Evolutionary conservation across 208 protist species (phyloP).

Genomic region (Wallacemonas sp.): DNA sequence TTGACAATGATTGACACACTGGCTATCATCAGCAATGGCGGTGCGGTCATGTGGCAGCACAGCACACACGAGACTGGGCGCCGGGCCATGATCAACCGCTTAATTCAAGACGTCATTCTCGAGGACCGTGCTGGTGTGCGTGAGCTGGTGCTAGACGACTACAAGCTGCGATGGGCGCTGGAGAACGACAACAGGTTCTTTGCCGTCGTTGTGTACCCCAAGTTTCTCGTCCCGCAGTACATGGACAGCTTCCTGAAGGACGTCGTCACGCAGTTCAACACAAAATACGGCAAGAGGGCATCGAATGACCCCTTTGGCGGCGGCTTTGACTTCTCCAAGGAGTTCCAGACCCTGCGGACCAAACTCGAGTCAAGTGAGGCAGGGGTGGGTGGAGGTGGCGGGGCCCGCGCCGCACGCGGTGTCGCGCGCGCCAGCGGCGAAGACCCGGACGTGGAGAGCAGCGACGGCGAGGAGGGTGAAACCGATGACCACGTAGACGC

Average conservation of each 20-base stretch:
- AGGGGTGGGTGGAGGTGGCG: conserved; percentile 26
- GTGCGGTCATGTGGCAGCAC: conserved; percentile 92
- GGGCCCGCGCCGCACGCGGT: background rate
- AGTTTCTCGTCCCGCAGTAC: conserved; percentile 85
- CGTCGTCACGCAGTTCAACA: conserved; percentile 74
- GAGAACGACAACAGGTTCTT: conserved; percentile 94
- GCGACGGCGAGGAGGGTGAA: conserved; percentile 5
- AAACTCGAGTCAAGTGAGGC: conserved; percentile 58
- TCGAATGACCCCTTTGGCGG: background rate
- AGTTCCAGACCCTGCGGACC: conserved; percentile 41
- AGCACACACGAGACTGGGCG: conserved; percentile 50
- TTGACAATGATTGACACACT: conserved; percentile 97
- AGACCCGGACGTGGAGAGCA: background rate
- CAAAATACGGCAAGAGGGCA: conserved; percentile 43
- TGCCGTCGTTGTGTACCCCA: conserved; percentile 92
- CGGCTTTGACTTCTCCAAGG: conserved; percentile 54
- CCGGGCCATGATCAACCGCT: conserved; percentile 86
- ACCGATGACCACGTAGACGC: conserved; percentile 13
- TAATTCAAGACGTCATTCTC: conserved; percentile 93
- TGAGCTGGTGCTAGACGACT: conserved; percentile 70
- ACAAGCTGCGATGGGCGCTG: conserved; percentile 92
- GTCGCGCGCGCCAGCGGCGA: background rate
- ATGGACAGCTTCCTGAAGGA: conserved; percentile 87
- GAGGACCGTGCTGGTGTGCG: conserved; percentile 88
- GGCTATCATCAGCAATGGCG: conserved; percentile 92